A percentile compares a stretch with the other conserved stretches of the same genome.
These are phyloP conservation scores for Neofusicoccum cordaticola DNA, from an alignment of 2,329 filamentous ascomycete genomes.

Conservation along the genomic window DNA sequence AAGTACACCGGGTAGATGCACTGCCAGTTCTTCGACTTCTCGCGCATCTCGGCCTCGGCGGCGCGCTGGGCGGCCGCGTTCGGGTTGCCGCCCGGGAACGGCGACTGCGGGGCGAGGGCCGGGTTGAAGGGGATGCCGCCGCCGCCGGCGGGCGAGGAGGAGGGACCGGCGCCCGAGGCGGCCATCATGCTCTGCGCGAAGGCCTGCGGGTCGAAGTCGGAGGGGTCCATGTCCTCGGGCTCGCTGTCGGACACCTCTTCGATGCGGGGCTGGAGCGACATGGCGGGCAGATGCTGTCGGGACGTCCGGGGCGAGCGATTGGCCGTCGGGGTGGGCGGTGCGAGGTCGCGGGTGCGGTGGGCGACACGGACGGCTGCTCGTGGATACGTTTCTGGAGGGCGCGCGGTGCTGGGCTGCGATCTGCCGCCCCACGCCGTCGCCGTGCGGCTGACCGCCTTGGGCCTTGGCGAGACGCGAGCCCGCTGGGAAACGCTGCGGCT, in stretches of 20 bases:
- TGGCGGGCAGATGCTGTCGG: slow-evolving; percentile 37
- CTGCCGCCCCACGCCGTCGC: not conserved
- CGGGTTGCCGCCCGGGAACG: slow-evolving; percentile 19
- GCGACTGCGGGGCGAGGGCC: slow-evolving; percentile 32
- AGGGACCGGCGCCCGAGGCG: not conserved
- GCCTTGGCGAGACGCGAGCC: not conserved
- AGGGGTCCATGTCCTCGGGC: slow-evolving; percentile 68
- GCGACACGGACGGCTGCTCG: not conserved
- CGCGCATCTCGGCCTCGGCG: slow-evolving; percentile 44
- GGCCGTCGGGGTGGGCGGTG: not conserved
- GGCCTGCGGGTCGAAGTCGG: slow-evolving; percentile 73
- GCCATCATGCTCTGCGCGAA: slow-evolving; percentile 55
- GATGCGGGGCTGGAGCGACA: slow-evolving; percentile 78
- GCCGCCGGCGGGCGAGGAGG: not conserved
- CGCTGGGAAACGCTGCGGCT: too few relatives aligned
- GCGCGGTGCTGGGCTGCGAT: not conserved
- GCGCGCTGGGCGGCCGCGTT: slow-evolving; percentile 32
- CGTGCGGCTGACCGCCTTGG: not conserved
- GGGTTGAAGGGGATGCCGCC: slow-evolving; percentile 21
- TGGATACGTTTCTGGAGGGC: not conserved
- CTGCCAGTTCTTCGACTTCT: slow-evolving; percentile 71
- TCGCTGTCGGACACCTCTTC: slow-evolving; percentile 90
- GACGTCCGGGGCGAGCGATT: not conserved
- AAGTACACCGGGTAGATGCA: slow-evolving; percentile 97
- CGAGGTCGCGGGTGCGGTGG: not conserved